These are phyloP conservation scores for Sordariomycetes sp. DNA, from an alignment of 2,329 filamentous ascomycete genomes.

Conservation along the genomic window DNA sequence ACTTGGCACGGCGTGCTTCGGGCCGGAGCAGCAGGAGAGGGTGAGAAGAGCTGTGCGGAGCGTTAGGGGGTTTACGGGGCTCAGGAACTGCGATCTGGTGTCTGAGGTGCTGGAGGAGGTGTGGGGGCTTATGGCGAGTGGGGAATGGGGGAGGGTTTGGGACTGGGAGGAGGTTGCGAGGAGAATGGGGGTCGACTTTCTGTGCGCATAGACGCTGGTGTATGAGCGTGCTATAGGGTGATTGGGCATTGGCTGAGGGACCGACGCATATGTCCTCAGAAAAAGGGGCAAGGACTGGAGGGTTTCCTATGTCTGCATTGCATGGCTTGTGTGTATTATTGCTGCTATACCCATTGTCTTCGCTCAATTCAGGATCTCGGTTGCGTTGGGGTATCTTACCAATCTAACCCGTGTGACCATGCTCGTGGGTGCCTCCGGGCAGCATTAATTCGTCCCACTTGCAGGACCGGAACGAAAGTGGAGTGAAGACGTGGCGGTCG, in stretches of 20 bases:
- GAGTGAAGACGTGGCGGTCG: no score
- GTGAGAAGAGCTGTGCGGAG: conserved; percentile 36
- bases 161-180: conserved; percentile 52
- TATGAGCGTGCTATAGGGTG: neutral
- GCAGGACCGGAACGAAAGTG: no score
- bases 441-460: no score
- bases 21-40: conserved; percentile 37
- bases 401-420: no score
- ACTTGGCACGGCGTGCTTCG: conserved; percentile 50
- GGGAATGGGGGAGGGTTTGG: conserved; percentile 49
- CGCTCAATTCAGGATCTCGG: no score
- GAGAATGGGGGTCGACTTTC: conserved; percentile 43
- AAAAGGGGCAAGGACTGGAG: no score
- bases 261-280: no score
- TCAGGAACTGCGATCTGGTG: conserved; percentile 46
- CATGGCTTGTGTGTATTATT: no score
- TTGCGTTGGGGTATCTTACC: no score
- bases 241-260: neutral
- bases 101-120: conserved; percentile 44
- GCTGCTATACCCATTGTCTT: no score
- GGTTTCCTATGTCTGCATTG: no score
- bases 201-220: conserved; percentile 28
- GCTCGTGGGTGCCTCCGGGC: no score
- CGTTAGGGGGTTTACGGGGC: conserved; percentile 47
- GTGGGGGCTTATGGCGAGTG: conserved; percentile 47